A percentile compares a stretch with the other conserved stretches of the same genome.
phyloP scores from a whole-genome alignment of 2,329 filamentous ascomycete genomes.

The Chrysosporium queenslandicum region DNA sequence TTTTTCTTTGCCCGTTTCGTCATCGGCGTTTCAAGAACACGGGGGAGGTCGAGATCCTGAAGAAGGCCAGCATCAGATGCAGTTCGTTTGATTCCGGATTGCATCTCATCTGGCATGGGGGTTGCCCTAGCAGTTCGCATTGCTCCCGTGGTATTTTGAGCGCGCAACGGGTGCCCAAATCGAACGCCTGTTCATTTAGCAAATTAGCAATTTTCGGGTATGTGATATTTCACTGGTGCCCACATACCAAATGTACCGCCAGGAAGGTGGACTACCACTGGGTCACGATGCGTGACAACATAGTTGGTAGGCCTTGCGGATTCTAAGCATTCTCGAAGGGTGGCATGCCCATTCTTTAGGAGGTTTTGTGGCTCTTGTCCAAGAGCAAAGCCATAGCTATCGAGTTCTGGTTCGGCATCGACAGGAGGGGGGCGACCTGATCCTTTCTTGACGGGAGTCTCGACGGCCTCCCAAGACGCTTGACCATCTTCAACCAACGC shows the following conservation, averaged over 20 bases:
- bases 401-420: slow-evolving; percentile 29
- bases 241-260: slow-evolving; percentile 28
- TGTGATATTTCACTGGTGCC: neutral
- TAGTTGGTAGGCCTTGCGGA: slow-evolving; percentile 28
- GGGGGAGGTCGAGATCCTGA: neutral
- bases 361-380: slow-evolving; percentile 28
- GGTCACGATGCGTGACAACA: slow-evolving; percentile 28
- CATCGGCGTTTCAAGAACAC: neutral
- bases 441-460: slow-evolving; percentile 25
- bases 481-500: slow-evolving; percentile 43
- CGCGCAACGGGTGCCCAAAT: neutral
- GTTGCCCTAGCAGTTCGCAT: neutral
- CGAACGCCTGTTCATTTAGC: slow-evolving; percentile 10
- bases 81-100: neutral
- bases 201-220: neutral
- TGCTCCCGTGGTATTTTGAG: neutral
- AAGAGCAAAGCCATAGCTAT: slow-evolving; percentile 42
- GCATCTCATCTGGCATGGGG: neutral
- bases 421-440: slow-evolving; percentile 23
- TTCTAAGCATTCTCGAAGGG: slow-evolving; percentile 34
- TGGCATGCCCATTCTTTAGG: slow-evolving; percentile 34
- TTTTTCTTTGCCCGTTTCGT: slow-evolving; percentile 9
- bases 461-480: slow-evolving; percentile 46
- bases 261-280: slow-evolving; percentile 22
- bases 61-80: slow-evolving; percentile 4